These are phyloP conservation scores for Xylaria sp. DNA, from an alignment of 495 filamentous ascomycete genomes.

Conservation along the genomic window DNA sequence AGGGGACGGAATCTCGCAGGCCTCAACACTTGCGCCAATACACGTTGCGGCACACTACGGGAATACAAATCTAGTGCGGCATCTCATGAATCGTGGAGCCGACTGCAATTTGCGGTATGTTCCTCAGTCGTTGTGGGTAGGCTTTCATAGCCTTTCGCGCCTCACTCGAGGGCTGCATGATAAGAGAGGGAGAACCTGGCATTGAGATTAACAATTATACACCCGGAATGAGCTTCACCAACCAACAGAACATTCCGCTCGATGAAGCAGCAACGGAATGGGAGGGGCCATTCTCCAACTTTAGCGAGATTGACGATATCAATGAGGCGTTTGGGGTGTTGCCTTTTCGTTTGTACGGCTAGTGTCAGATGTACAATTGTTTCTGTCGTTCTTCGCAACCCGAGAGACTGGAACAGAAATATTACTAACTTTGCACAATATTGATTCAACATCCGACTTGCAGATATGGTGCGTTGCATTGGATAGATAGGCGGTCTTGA, in stretches of 20 bases:
- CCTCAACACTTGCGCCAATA: neutral
- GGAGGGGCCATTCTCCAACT: neutral
- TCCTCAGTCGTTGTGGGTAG: too few species aligned
- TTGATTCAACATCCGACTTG: neutral
- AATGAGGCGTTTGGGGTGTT: neutral
- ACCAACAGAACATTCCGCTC: neutral
- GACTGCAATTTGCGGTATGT: slow-evolving; percentile 1
- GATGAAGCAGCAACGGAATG: neutral
- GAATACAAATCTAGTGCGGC: neutral
- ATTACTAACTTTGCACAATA: neutral
- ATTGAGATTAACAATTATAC: neutral
- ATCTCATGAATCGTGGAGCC: neutral
- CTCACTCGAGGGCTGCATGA: neutral
- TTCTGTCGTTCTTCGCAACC: neutral
- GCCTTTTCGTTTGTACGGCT: neutral
- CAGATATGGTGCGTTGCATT: too few species aligned
- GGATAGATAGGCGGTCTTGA: too few species aligned
- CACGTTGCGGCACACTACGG: slow-evolving; percentile 1
- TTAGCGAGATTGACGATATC: neutral
- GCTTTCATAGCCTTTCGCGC: too few species aligned
- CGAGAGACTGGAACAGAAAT: neutral
- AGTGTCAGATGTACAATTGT: neutral
- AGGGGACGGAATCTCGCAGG: neutral
- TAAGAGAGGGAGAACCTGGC: neutral
- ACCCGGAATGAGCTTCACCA: neutral